Evolutionary conservation across 257 asterid species (phyloP), one percentile per base, ranked within the genome.

Genomic region (Fraxinus pennsylvanica): DNA sequence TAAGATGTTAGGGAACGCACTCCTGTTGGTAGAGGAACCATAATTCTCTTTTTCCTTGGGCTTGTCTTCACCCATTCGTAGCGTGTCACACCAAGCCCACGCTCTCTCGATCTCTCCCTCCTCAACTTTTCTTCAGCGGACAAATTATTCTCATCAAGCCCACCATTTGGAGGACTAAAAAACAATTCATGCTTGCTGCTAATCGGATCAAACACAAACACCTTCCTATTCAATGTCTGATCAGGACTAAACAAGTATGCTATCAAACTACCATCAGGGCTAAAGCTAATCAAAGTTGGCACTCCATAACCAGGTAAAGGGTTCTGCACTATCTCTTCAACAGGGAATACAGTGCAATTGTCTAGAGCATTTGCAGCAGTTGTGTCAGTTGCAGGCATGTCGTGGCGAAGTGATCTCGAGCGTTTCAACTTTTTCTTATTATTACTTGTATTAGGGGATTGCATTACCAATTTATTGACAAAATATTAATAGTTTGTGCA

Each of bases 91-190:
- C 98, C 99, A 76, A 94, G 86, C 19, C 99, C 99, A 22, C 96
- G 97, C 80, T 94, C 99, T 85, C 99, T 84, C 57, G 88, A 81
- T 84, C 99, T 89, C 89, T 94, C 98, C 88, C 99, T 90, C 72
- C 98, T 88, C 84, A 92, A 80, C 85, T 88, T 94, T 85, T 94
- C 99, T 81, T 94, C 97, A 8, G 96, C 90, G 25, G 98, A 92
- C 59, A 94, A 75, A 82, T 89, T 94, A 78, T 86, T 87, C 87
- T 94, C 99, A 27, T 91, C 97, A 79, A 92, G 96, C 21, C 99
- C 99, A n/a, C 99, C 99, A 86, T 91, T 96, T 1, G 90, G 88
- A 45, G 97, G 98, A 77, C 90, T 88, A 72, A 91, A 92, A 81
- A 88, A 85, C 83, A 92, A 76, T 38, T 92, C 97, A 73, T 90